phyloP scores from a whole-genome alignment of 2,329 filamentous ascomycete genomes.

The Chalara sp. region DNA sequence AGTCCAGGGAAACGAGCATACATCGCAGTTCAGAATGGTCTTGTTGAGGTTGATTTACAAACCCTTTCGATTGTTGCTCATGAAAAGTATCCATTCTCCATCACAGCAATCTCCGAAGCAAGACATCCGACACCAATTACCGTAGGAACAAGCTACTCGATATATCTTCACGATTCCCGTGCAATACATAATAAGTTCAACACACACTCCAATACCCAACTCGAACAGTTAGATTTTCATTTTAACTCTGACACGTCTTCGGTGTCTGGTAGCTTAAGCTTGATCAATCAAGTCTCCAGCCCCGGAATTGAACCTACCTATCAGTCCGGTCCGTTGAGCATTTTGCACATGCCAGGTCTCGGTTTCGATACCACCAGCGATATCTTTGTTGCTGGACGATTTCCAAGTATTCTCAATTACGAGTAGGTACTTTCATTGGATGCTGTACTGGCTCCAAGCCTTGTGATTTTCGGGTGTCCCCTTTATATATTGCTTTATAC shows the following conservation, averaged over 20 bases:
- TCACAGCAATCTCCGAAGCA: slow-evolving; percentile 73
- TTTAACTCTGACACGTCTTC: background rate
- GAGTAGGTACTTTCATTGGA: background rate
- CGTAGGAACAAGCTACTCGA: slow-evolving; percentile 72
- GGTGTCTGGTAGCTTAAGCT: slow-evolving; percentile 16
- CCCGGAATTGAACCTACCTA: slow-evolving; percentile 64
- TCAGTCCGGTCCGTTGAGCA: slow-evolving; percentile 75
- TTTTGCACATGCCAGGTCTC: slow-evolving; percentile 65
- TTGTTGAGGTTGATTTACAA: slow-evolving; percentile 77
- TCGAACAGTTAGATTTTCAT: background rate
- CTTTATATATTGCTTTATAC: no score
- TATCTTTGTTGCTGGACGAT: slow-evolving; percentile 84
- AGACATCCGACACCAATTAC: slow-evolving; percentile 65
- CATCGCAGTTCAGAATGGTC: slow-evolving; percentile 63
- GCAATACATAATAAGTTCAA: slow-evolving; percentile 21
- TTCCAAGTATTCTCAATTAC: slow-evolving; percentile 71
- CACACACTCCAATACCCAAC: background rate
- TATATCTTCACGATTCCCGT: slow-evolving; percentile 78
- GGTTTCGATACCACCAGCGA: slow-evolving; percentile 39
- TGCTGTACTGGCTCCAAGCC: no score
- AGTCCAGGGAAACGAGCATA: slow-evolving; percentile 61
- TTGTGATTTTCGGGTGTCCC: no score
- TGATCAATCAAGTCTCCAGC: slow-evolving; percentile 39
- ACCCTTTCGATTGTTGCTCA: slow-evolving; percentile 64
- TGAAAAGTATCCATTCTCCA: slow-evolving; percentile 70